A percentile compares a stretch with the other conserved stretches of the same genome.
Conservation (phyloP, 148 eudicot genomes). For the Spergularia bocconei region DNA sequence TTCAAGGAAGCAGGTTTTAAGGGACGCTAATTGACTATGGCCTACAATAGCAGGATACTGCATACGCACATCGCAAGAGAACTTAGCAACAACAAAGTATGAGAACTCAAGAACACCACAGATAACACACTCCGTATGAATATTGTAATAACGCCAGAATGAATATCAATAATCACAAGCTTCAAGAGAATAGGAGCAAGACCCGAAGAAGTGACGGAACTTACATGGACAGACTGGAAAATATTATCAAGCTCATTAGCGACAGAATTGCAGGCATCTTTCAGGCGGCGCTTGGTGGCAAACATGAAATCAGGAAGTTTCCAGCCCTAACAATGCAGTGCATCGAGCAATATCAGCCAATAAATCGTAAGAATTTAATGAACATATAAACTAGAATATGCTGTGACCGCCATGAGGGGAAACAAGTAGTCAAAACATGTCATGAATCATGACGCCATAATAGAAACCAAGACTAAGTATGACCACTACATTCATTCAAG, state of each 20-base stretch:
- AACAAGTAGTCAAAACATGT: slow-evolving; percentile 14
- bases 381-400: not conserved
- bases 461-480: not conserved
- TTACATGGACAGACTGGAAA: slow-evolving; percentile 57
- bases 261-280: slow-evolving; percentile 65
- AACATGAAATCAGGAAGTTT: slow-evolving; percentile 77
- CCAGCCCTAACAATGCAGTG: slow-evolving; percentile 69
- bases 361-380: not conserved
- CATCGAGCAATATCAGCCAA: not conserved
- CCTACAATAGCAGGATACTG: too few relatives aligned
- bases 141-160: too few relatives aligned
- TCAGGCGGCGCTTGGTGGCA: slow-evolving; percentile 73
- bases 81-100: too few relatives aligned
- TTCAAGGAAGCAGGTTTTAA: too few relatives aligned
- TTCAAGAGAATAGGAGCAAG: not conserved
- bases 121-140: too few relatives aligned
- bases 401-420: not conserved
- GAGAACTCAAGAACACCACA: too few relatives aligned
- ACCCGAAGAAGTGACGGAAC: slow-evolving; percentile 21
- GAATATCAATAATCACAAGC: too few relatives aligned
- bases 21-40: too few relatives aligned
- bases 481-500: not conserved
- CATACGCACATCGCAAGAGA: too few relatives aligned
- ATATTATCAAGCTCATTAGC: slow-evolving; percentile 68
- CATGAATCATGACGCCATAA: not conserved